These are phyloP conservation scores for Marasmius tenuissimus DNA, from an alignment of 1,284 basidiomycete genomes.

Conservation along the genomic window DNA sequence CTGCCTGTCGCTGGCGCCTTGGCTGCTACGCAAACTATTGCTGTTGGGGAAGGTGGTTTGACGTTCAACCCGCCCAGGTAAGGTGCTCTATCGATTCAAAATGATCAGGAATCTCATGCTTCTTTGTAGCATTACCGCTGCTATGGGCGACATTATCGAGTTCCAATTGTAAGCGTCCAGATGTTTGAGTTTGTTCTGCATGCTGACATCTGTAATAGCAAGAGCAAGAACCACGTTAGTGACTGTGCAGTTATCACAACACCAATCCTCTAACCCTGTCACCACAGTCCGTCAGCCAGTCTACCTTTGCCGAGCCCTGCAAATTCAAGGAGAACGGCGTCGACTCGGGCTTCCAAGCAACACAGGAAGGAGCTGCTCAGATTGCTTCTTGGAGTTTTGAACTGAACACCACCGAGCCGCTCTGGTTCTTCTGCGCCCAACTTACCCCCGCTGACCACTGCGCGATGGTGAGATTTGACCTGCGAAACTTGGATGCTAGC, in stretches of 20 bases:
- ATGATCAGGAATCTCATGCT: constrained; percentile 11
- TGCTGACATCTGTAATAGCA: constrained; percentile 21
- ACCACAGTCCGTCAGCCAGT: constrained; percentile 54
- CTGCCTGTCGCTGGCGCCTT: constrained; percentile 38
- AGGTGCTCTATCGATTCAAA: constrained; percentile 10
- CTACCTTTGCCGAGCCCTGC: constrained; percentile 53
- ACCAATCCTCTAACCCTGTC: not conserved
- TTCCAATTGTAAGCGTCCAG: constrained; percentile 48
- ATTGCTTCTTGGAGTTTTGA: constrained; percentile 36
- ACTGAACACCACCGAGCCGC: constrained; percentile 25
- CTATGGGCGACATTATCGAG: constrained; percentile 49
- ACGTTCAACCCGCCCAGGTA: constrained; percentile 35
- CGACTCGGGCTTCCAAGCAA: constrained; percentile 43
- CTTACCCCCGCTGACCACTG: constrained; percentile 23
- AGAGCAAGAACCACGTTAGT: constrained; percentile 40
- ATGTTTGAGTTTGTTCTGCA: not conserved
- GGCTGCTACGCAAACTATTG: constrained; percentile 36
- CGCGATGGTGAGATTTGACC: not conserved
- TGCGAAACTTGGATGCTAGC: not conserved
- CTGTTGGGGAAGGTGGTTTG: constrained; percentile 44
- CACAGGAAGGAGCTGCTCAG: constrained; percentile 24
- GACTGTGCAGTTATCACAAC: not conserved
- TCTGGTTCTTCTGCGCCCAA: constrained; percentile 57
- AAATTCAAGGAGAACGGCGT: constrained; percentile 31
- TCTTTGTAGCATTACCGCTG: constrained; percentile 40